Evolutionary conservation across 2,329 filamentous ascomycete species (phyloP).

Genomic region (Fusarium bulbicola): DNA sequence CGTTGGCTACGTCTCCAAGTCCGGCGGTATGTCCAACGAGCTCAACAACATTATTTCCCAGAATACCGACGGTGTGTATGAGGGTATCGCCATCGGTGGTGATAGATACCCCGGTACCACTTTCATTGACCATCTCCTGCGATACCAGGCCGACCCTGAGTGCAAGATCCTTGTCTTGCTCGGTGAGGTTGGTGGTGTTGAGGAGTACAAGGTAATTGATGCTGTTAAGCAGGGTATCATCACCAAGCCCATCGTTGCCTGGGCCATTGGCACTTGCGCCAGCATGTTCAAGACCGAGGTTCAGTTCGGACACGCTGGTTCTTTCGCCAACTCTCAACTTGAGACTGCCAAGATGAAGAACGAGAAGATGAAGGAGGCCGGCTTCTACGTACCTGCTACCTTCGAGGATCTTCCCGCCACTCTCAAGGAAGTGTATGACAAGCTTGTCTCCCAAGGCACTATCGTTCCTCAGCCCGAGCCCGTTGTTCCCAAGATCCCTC

Average conservation of each 20-base stretch:
- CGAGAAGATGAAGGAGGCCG: slow-evolving; percentile 93
- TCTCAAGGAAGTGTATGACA: slow-evolving; percentile 85
- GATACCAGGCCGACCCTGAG: slow-evolving; percentile 95
- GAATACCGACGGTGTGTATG: slow-evolving; percentile 96
- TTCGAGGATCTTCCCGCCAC: slow-evolving; percentile 91
- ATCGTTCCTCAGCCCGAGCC: slow-evolving; percentile 91
- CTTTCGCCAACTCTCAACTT: slow-evolving; percentile 98
- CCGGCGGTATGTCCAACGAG: slow-evolving; percentile 99
- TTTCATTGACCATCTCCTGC: slow-evolving; percentile 97
- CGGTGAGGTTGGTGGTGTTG: slow-evolving; percentile 98
- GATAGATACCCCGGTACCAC: slow-evolving; percentile 98
- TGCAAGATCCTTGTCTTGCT: slow-evolving; percentile 98
- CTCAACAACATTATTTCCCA: slow-evolving; percentile 99
- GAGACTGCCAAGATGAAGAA: slow-evolving; percentile 98
- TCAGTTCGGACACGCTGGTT: slow-evolving; percentile 98
- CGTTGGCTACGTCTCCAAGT: slow-evolving; percentile 99
- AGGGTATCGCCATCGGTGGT: slow-evolving; percentile 99
- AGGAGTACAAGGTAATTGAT: slow-evolving; percentile 99
- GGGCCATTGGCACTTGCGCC: slow-evolving; percentile 99
- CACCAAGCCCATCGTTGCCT: slow-evolving; percentile 98
- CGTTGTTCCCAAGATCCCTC: slow-evolving; percentile 96
- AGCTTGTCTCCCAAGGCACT: slow-evolving; percentile 83
- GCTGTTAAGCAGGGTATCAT: slow-evolving; percentile 94
- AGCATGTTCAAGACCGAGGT: slow-evolving; percentile 99
- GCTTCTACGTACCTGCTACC: slow-evolving; percentile 92